Evolutionary conservation across 2,329 filamentous ascomycete species (phyloP).

Genomic region (Lasiodiplodia sp.): DNA sequence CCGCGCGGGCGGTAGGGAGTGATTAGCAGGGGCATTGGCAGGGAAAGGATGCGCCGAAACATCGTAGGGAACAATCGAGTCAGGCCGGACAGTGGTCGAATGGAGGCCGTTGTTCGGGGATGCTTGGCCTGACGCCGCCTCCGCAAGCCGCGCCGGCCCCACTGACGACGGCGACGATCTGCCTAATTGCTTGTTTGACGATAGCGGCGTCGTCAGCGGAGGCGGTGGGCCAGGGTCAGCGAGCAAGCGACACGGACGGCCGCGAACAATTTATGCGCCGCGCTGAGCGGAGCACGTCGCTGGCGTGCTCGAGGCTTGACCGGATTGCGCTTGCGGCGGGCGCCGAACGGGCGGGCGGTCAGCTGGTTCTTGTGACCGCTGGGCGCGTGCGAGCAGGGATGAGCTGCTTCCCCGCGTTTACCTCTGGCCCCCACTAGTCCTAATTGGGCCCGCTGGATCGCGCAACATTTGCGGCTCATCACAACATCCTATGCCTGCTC

Average conservation of each 20-base stretch:
- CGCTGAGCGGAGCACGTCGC: background rate
- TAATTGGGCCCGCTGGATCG: background rate
- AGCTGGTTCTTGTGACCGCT: background rate
- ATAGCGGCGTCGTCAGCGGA: conserved; percentile 20
- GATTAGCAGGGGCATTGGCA: background rate
- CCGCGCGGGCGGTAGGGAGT: conserved; percentile 11
- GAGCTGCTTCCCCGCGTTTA: conserved; percentile 1
- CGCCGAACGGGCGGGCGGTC: conserved; percentile 1
- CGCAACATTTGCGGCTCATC: conserved; percentile 15
- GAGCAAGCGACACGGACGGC: background rate
- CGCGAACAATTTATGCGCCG: conserved; percentile 11
- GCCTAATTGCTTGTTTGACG: background rate
- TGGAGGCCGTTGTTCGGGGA: background rate
- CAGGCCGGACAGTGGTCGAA: background rate
- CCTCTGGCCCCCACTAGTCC: background rate
- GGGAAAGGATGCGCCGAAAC: conserved; percentile 4
- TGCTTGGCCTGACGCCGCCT: background rate
- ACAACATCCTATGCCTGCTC: conserved; percentile 20
- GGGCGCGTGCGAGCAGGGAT: conserved; percentile 10
- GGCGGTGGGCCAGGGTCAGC: background rate
- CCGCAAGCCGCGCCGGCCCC: conserved; percentile 11
- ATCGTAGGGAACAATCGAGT: conserved; percentile 1
- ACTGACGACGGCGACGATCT: conserved; percentile 6
- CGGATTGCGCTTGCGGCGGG: background rate
- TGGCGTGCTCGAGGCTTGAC: conserved; percentile 14